Base-by-base conservation (phyloP, 2,329 filamentous ascomycete genomes). In the Paecilomyces formosus region DNA sequence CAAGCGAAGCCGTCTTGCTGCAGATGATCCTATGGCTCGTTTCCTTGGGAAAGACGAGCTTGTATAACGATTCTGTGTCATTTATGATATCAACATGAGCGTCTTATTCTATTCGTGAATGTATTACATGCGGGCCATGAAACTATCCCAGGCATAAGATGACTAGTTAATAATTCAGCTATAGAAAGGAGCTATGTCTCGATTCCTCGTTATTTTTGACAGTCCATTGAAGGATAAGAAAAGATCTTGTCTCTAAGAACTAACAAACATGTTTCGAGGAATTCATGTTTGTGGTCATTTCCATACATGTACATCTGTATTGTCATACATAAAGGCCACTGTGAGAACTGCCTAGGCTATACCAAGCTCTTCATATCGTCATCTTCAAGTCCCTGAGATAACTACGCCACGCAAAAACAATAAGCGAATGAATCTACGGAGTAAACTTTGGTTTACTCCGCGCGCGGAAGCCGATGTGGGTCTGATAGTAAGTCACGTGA, bases 21-120 rank as follows among this genome's bases (percentile, higher is more conserved):
- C 87, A 0, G 84, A 90, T 62, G 92, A 96, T 76, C 92, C 92
- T 0, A 96, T 96, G 92, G 89, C 90, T 1, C 86, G 85, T 5
- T 85, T 90, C 65, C 73, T 95, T 53, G 89, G 88, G 24, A 89
- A 85, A 70, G 88, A 92, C 69, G 85, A 89, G 66, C 71, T 89
- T 63, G 71, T 84, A 62, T 72, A 76, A 62, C 78, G 45, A 50
- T 55, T 6, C 22, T 52, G 3, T 3, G 24, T 24, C 74, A n/a
- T 49, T 15, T 57, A 22, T 45, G 33, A 24, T 55, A 45, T 21
- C 39, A 18, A 39, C 15, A 9, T 30, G 12, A 33, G 26, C 12
- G 24, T 22, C 22, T 54, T 3, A 33, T 15, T 24, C 18, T 24
- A 15, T 54, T 54, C 28, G 53, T 21, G 21, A 33, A 28, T 45